Conservation (phyloP, 1,284 basidiomycete genomes). For the Sanguinoderma infundibulare region DNA sequence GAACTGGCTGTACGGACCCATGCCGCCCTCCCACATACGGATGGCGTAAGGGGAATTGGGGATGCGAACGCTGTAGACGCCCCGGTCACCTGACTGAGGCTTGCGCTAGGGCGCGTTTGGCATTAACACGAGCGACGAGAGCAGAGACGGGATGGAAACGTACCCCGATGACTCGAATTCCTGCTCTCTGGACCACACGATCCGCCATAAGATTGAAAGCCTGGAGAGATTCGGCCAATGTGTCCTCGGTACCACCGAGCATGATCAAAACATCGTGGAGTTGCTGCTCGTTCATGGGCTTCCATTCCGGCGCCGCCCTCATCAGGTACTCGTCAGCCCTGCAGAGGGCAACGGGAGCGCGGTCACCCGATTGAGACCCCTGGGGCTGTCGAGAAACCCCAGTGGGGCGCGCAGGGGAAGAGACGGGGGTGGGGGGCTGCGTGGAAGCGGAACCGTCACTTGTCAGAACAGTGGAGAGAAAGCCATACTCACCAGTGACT, state of each 20-base stretch:
- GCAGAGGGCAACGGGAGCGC: neutral
- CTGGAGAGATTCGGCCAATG: neutral
- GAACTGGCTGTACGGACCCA: conserved; percentile 6
- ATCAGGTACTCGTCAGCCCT: neutral
- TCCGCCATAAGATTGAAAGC: neutral
- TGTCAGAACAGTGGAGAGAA: neutral
- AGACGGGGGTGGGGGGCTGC: too few relatives aligned
- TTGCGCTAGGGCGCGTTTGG: neutral
- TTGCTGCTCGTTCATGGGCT: neutral
- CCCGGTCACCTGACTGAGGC: neutral
- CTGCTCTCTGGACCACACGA: neutral
- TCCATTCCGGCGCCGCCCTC: neutral
- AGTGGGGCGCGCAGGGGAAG: too few relatives aligned
- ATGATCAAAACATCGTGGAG: neutral
- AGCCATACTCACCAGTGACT: neutral
- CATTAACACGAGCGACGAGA: neutral
- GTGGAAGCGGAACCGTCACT: too few relatives aligned
- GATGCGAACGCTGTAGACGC: conserved; percentile 1
- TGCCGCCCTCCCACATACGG: conserved; percentile 15
- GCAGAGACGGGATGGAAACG: too few relatives aligned
- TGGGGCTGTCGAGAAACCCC: too few relatives aligned
- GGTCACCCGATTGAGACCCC: neutral
- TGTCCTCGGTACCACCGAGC: neutral
- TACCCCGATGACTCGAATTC: neutral
- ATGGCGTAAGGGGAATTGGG: conserved; percentile 1